Evolutionary conservation across 1,284 basidiomycete genomes (phyloP), one percentile per base, ranked within the genome.

Genomic region (Melampsora americana): DNA sequence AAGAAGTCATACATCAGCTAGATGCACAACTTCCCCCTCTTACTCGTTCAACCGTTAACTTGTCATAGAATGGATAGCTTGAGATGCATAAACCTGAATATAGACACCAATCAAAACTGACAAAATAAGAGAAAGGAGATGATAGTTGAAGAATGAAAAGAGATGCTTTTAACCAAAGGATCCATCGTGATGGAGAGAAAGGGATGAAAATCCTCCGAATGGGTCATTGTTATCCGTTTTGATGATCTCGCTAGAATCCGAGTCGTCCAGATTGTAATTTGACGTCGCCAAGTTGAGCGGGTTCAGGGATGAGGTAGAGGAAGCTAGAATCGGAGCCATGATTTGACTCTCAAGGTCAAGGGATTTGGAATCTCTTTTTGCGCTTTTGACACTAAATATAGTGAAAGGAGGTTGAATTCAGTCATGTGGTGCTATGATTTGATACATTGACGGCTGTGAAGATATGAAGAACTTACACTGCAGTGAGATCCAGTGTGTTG

Each of bases 381-480:
- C 26, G 46, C 62, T 60, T 26, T 46, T 32, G 2, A 69, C 56
- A 61, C 66, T 71, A n/a, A 11, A 35, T 18, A 7, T 9, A 23
- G 48, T 14, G 46, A 35, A 39, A 26, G 14, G 44, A 56, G 59
- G 56, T 18, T n/a, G 44, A 39, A 80, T 6, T 9, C 59, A 87
- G 90, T 81, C 84, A 93, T 18, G 26, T 23, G 23, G 26, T 6
- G 5, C 26, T 20, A 23, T n/a, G 23, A 44, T 1, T 35, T 30
- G 23, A 11, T 28, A 20, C 39, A 18, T 23, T 66, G 39, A 79
- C 78, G 60, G 28, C n/a, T 23, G 23, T 20, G 7, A 11, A 32
- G 7, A 53, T 39, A 35, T n/a, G 18, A 0, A 11, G 28, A 20
- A 75, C 80, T 66, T 64, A 81, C 81, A 81, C 81, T 78, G 81